Base-by-base conservation (phyloP, 352 stramenopile species). In the Phytopythium aichiense region DNA sequence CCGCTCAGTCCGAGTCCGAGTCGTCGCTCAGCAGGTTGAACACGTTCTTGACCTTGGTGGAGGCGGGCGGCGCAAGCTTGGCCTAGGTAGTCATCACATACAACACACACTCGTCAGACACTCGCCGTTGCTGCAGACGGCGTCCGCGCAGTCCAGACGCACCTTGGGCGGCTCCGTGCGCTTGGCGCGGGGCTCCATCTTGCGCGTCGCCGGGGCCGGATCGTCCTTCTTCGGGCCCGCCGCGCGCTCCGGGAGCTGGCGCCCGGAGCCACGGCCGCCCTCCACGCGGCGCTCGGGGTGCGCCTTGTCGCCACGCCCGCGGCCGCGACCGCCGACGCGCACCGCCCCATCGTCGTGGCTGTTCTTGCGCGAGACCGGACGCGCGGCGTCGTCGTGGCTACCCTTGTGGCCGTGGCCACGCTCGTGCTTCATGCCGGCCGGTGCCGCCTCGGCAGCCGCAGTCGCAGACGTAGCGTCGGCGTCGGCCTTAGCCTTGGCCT, bases 41-140 rank as follows among this genome's bases (percentile, higher is more conserved):
- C 42, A 69, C 61, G 57, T 94, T 94, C 65, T 76, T 69, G 49
- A 71, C 79, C 72, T 92, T 94, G 57, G 83, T 87, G 25, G 76
- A 60, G 12, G 73, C 48, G 7, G 80, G 76, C 5, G 67, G 68
- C 40, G 72, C 67, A 25, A 84, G 68, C 71, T 89, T 92, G 25
- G 65, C 54, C 66, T 71, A 28, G 42, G 16, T 20, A 22, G 18
- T 2, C 22, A 23, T 4, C 25, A 37, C 31, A 7, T 40, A 11
- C 35, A 37, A 46, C 31, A 60, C 20, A 60, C 15, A 56, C 45
- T 33, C 28, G 12, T 23, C 53, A 59, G 6, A 12, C 4, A 2
- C 8, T 40, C 11, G 2, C 69, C 45, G 9, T 7, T 52, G 35
- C 12, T 31, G 31, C 56, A 53, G 28, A 31, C 7, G 28, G 45